Evolutionary conservation across 176 grass and related monocot species (phyloP).

Genomic region (Alloteropsis semialata): DNA sequence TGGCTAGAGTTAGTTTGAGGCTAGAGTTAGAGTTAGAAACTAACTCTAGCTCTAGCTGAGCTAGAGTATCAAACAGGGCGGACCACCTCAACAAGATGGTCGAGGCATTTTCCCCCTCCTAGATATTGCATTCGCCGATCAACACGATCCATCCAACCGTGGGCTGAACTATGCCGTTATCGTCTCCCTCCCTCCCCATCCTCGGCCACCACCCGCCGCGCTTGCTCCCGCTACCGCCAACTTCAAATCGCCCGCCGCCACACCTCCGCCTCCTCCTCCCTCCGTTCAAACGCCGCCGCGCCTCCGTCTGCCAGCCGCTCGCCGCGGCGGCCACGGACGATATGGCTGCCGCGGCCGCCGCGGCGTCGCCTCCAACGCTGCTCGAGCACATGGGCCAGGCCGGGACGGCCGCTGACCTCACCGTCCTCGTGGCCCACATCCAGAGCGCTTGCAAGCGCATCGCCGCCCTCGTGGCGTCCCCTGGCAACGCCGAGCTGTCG

Average conservation of each 20-base stretch:
- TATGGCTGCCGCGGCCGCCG: slow-evolving; percentile 18
- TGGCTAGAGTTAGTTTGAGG: no score
- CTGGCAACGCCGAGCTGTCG: slow-evolving; percentile 50
- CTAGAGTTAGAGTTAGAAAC: no score
- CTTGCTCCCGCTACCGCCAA: slow-evolving; percentile 32
- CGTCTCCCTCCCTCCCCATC: neutral
- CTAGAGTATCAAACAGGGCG: no score
- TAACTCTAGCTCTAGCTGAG: no score
- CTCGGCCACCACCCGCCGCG: neutral
- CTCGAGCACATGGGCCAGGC: slow-evolving; percentile 56
- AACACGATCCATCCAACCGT: neutral
- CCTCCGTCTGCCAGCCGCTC: neutral
- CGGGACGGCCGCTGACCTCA: slow-evolving; percentile 48
- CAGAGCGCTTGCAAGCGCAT: slow-evolving; percentile 93
- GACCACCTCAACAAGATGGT: no score
- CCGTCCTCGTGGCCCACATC: slow-evolving; percentile 67
- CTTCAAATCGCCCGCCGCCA: slow-evolving; percentile 17
- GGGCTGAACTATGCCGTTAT: slow-evolving; percentile 40
- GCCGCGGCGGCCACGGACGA: neutral
- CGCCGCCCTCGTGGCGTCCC: slow-evolving; percentile 66
- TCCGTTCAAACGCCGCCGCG: neutral
- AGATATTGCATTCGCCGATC: neutral
- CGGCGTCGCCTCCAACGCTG: slow-evolving; percentile 37
- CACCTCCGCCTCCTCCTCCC: neutral
- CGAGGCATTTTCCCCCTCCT: neutral